Conservation (phyloP, 2,329 filamentous ascomycete species). For the Aspergillus sclerotialis region DNA sequence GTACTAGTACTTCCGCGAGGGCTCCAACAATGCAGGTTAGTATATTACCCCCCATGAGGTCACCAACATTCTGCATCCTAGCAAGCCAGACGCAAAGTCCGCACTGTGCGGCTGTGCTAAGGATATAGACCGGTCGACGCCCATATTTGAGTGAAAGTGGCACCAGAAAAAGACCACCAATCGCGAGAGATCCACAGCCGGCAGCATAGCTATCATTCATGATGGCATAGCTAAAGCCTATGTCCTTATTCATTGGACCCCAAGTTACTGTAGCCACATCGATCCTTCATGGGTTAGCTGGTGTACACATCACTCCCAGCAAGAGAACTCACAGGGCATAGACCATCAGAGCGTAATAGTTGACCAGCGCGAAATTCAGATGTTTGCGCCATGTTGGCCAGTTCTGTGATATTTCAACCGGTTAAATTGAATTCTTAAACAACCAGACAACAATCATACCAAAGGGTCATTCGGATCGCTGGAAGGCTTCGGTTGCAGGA, state of each 20-base stretch:
- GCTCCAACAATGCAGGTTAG: constrained; percentile 40
- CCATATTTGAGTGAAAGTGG: constrained; percentile 44
- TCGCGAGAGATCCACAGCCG: constrained; percentile 34
- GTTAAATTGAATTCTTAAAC: neutral
- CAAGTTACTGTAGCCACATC: constrained; percentile 26
- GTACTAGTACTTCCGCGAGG: constrained; percentile 38
- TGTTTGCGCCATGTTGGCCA: constrained; percentile 20
- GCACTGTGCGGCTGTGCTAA: constrained; percentile 35
- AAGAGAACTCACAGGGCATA: constrained; percentile 15
- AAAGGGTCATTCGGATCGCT: constrained; percentile 22
- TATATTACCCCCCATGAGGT: constrained; percentile 40
- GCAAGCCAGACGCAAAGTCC: constrained; percentile 39
- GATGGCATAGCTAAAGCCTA: constrained; percentile 35
- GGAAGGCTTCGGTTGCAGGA: constrained; percentile 18
- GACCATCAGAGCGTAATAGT: constrained; percentile 21
- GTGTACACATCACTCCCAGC: too few species aligned
- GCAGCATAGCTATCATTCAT: constrained; percentile 43
- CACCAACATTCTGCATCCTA: constrained; percentile 32
- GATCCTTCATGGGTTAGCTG: too few species aligned
- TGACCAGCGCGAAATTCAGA: constrained; percentile 19
- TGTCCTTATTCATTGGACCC: constrained; percentile 36
- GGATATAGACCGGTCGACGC: constrained; percentile 39
- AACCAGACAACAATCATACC: constrained; percentile 1
- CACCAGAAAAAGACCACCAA: constrained; percentile 39
- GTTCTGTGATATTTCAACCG: constrained; percentile 8